Base-by-base conservation (phyloP, 805 yeast genomes). In the Lipomyces spencermartinsiae region DNA sequence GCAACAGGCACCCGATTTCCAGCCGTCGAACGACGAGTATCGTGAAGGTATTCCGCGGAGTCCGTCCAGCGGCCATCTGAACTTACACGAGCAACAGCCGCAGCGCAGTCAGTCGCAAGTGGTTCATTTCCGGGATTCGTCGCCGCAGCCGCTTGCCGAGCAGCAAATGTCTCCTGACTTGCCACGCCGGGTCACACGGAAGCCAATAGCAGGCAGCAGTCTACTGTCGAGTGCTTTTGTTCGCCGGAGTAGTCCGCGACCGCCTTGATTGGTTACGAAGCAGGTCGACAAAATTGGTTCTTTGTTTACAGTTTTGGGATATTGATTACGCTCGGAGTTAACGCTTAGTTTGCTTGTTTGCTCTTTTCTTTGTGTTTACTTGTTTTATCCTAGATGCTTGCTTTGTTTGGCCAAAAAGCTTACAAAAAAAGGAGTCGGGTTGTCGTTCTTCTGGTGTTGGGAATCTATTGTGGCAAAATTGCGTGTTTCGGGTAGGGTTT, bases 21-120 rank as follows among this genome's bases (percentile, higher is more conserved):
- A 51, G 56, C 22, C 33, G 7, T 58, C 33, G 22, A n/a, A 60
- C 22, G 25, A 46, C 31, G 63, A 34, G 39, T 54, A 51, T 9
- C 14, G 35, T 46, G 61, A 49, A 10, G 16, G 14, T 8, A 16
- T 64, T 14, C 67, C 63, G 16, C 63, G 67, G 33, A 64, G 61
- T 56, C 67, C 63, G 4, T 29, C 67, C 8, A 60, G 53, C 14
- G 33, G 22, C 25, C 61, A 64, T 12, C 54, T 59, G 22, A 34
- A 49, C 34, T 62, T 25, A 14, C 57, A 33, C 16, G 55, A 14
- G 25, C 19, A n/a, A 35, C 62, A 53, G 43, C 54, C 46, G 54
- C 60, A 22, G 12, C 43, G 16, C 14, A 43, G 33, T 7, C 31
- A 10, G 9, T 22, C 56, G 8, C 33, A 10, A 5, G 16, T 14